These are phyloP conservation scores for Eucalyptus pauciflora DNA, from an alignment of 345 rosid species.

Conservation along the genomic window DNA sequence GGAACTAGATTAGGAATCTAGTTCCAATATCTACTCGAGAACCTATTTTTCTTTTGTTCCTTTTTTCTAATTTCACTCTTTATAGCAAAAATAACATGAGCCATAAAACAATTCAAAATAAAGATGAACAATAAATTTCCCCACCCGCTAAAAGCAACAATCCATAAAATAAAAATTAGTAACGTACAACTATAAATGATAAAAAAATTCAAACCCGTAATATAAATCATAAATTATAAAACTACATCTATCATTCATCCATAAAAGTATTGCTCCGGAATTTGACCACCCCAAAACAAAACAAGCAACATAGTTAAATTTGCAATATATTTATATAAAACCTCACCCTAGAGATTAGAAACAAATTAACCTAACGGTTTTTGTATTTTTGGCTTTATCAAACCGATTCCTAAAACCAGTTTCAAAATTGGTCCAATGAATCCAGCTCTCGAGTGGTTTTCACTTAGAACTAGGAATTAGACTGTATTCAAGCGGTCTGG, in stretches of 20 bases:
- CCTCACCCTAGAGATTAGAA: background rate
- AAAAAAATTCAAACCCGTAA: background rate
- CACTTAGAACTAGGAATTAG: rapidly evolving
- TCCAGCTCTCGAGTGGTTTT: rapidly evolving
- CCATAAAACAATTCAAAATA: background rate
- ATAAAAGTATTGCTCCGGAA: background rate
- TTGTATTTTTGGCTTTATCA: background rate
- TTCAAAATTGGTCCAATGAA: background rate
- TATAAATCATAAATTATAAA: background rate
- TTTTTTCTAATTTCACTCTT: background rate
- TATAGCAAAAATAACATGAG: background rate
- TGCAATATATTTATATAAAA: background rate
- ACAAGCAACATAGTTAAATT: background rate
- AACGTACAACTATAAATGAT: no score
- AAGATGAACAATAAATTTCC: background rate
- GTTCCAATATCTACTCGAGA: background rate
- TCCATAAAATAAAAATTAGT: background rate
- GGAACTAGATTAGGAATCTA: no score
- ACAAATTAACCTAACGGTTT: background rate
- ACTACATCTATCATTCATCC: background rate
- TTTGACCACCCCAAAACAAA: background rate
- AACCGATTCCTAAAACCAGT: background rate
- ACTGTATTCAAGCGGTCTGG: rapidly evolving
- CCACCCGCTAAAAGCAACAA: background rate
- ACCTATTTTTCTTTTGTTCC: background rate